phyloP scores from a whole-genome alignment of 805 yeast genomes.

The Zygosaccharomyces gambellarensis region DNA sequence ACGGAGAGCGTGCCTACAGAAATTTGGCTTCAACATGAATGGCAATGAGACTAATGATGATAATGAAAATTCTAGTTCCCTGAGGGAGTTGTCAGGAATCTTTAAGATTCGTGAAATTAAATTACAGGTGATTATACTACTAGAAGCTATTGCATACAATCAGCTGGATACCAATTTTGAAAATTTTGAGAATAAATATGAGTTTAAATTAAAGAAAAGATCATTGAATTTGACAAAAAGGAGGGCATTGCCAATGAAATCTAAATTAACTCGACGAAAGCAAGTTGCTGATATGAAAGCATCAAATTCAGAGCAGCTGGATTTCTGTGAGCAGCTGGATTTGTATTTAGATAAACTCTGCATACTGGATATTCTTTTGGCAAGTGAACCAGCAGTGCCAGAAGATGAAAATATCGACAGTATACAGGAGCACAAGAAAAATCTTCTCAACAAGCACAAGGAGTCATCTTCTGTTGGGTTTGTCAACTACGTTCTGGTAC shows the following conservation, averaged over 20 bases:
- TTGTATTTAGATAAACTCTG: constrained; percentile 48
- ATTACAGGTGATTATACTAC: constrained; percentile 44
- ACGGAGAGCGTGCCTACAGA: constrained; percentile 16
- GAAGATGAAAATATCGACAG: constrained; percentile 7
- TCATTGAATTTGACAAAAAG: constrained; percentile 33
- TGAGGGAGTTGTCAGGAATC: constrained; percentile 34
- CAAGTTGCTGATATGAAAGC: constrained; percentile 17
- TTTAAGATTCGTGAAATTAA: constrained; percentile 55
- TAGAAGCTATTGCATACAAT: constrained; percentile 41
- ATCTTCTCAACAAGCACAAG: constrained; percentile 25
- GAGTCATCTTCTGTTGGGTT: constrained; percentile 45
- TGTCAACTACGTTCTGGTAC: constrained; percentile 48
- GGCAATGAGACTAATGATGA: constrained; percentile 1
- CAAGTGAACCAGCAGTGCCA: constrained; percentile 21
- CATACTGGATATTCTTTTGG: constrained; percentile 47
- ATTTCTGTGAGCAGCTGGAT: constrained; percentile 37
- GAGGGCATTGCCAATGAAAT: constrained; percentile 12
- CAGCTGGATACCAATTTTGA: constrained; percentile 34
- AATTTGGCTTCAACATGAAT: constrained; percentile 5
- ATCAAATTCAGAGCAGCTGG: constrained; percentile 13
- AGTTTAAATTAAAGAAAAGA: constrained; percentile 23
- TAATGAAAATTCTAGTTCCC: constrained; percentile 18
- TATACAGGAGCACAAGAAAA: constrained; percentile 24
- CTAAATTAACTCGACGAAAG: constrained; percentile 24
- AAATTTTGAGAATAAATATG: constrained; percentile 30